Evolutionary conservation across 768 basidiomycete species (phyloP).

Genomic region (Boletus coccyginus): DNA sequence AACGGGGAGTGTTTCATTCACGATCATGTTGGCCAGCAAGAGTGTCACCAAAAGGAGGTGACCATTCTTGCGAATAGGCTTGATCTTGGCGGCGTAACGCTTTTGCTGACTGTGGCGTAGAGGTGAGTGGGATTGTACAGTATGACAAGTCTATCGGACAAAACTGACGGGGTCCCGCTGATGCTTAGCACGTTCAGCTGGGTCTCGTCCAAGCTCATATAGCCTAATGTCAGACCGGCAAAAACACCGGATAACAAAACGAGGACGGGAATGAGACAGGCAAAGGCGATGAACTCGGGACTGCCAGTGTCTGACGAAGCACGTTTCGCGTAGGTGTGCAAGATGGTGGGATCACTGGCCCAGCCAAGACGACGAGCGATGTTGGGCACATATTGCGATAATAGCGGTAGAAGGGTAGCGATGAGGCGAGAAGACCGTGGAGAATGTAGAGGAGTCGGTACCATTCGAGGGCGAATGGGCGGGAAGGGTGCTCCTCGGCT

Average conservation of each 20-base stretch:
- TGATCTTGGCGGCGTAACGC: conserved; percentile 78
- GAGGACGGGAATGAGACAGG: conserved; percentile 75
- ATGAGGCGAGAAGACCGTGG: conserved; percentile 43
- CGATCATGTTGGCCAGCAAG: conserved; percentile 87
- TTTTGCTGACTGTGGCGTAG: conserved; percentile 61
- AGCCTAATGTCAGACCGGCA: conserved; percentile 89
- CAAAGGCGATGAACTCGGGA: conserved; percentile 39
- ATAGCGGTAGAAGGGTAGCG: conserved; percentile 42
- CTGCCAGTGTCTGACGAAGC: conserved; percentile 17
- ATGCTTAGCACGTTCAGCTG: conserved; percentile 86
- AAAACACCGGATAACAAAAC: conserved; percentile 82
- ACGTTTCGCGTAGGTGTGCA: conserved; percentile 33
- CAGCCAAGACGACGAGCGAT: conserved; percentile 29
- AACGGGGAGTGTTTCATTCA: conserved; percentile 84
- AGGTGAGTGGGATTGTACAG: not conserved
- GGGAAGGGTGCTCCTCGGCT: not conserved
- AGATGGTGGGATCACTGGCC: conserved; percentile 7
- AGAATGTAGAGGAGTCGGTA: conserved; percentile 32
- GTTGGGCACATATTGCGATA: conserved; percentile 44
- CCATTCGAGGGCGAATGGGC: conserved; percentile 34
- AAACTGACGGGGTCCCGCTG: conserved; percentile 74
- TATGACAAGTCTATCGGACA: not conserved
- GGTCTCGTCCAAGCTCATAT: conserved; percentile 91
- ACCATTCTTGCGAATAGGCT: conserved; percentile 81
- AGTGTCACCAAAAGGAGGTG: conserved; percentile 82